A percentile compares a stretch with the other conserved stretches of the same genome.
Conservation (phyloP, 225 moss, liverwort and hornwort species). For the Pseudoscleropodium purum region DNA sequence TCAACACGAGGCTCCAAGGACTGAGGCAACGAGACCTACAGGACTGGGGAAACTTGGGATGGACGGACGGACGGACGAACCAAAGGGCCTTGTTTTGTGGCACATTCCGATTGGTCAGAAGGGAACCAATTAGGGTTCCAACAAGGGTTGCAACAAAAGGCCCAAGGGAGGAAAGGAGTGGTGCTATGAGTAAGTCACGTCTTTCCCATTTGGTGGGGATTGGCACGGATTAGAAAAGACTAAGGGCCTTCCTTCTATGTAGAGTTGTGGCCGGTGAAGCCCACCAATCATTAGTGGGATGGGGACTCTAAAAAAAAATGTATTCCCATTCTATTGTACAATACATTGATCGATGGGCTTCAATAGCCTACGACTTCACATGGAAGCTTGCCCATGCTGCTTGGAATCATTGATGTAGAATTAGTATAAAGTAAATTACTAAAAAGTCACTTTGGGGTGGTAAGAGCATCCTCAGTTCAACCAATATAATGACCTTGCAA, state of each 20-base stretch:
- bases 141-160: neutral
- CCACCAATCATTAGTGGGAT: fast-evolving
- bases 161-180: neutral
- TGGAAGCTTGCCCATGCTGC: neutral
- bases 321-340: fast-evolving
- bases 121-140: neutral
- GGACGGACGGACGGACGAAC: too few relatives aligned
- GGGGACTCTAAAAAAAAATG: fast-evolving
- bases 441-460: neutral
- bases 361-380: fast-evolving
- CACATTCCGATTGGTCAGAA: neutral
- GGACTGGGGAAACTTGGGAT: neutral
- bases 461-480: neutral
- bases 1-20: neutral
- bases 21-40: neutral
- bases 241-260: too few relatives aligned
- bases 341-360: fast-evolving
- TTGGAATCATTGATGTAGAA: neutral
- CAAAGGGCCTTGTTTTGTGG: neutral
- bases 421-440: neutral
- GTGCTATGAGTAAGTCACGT: neutral
- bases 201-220: neutral
- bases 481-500: fast-evolving
- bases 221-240: neutral
- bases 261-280: fast-evolving